Percentiles rank a stretch among this genome's conserved stretches.
Conservation (phyloP, 805 yeast genomes). For the Cyberlindnera maclurae region DNA sequence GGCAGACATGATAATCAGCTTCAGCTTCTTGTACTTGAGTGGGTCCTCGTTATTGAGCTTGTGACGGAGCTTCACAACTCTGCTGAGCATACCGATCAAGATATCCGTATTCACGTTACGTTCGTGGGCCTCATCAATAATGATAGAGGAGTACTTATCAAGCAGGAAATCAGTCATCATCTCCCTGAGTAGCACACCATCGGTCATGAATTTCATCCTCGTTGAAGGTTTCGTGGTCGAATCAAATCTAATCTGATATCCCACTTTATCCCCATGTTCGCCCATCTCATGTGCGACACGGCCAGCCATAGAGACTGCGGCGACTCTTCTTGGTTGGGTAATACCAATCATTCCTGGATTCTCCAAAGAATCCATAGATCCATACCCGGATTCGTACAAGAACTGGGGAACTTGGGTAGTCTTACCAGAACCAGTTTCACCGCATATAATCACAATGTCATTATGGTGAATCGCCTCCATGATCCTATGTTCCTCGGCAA, state of each 20-base stretch:
- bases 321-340: constrained; percentile 93
- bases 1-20: constrained; percentile 93
- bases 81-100: constrained; percentile 86
- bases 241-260: constrained; percentile 80
- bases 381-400: constrained; percentile 88
- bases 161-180: constrained; percentile 83
- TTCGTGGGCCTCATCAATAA: constrained; percentile 98
- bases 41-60: constrained; percentile 44
- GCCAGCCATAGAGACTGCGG: constrained; percentile 85
- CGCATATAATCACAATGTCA: constrained; percentile 86
- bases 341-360: constrained; percentile 93
- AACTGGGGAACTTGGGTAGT: constrained; percentile 98
- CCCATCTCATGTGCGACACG: constrained; percentile 77
- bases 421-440: constrained; percentile 98
- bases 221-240: constrained; percentile 57
- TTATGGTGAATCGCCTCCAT: constrained; percentile 95
- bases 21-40: constrained; percentile 49
- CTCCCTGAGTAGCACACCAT: constrained; percentile 88
- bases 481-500: constrained; percentile 80
- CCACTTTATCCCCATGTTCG: constrained; percentile 60
- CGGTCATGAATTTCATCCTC: constrained; percentile 83
- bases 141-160: constrained; percentile 73
- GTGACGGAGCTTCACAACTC: constrained; percentile 70
- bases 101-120: constrained; percentile 95
- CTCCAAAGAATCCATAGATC: constrained; percentile 43